Evolutionary conservation across 2,329 filamentous ascomycete genomes (phyloP), one percentile per base, ranked within the genome.

Genomic region (Beauveria medogensis): DNA sequence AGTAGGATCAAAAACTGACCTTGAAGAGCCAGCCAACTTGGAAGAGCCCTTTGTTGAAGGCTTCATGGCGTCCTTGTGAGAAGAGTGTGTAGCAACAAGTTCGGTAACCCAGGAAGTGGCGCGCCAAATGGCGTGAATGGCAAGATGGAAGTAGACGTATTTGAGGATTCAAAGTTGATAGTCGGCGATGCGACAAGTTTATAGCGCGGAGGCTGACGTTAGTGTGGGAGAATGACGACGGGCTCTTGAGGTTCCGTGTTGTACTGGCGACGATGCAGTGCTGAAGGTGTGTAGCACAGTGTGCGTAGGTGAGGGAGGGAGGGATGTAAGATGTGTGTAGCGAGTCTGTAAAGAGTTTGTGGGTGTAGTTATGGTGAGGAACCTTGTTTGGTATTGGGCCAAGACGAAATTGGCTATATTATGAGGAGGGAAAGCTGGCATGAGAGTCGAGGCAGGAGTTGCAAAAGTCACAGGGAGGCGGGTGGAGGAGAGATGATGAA

Each of bases 301-400:
- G n/a, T 18, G 61, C 24, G 46, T 47, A 43, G 54, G 37, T 55
- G 37, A 58, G 51, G 55, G 61, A 48, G 60, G 58, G 62, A 26
- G 28, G 20, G n/a, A 24, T 22, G 26, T 22, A 40, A 18, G 26
- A 18, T 22, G 34, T 12, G 34, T 37, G 34, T 37, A 34, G 34
- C 34, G 34, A 34, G 34, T 34, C 34, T 14, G 34, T 37, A 14
- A 37, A 37, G 20, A 48, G 30, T 40, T 34, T 14, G 52, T 30
- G 28, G 22, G 9, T n/a, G 30, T 41, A 37, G 28, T 18, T 14
- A 26, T 12, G 20, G 43, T 3, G 12, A 30, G 43, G 37, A n/a
- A 12, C 16, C 9, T 48, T 34, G 10, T 44, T 48, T 18, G 3
- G 22, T 50, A 54, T 43, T 9, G 46, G 28, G 55, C 16, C 41